Base-by-base conservation (phyloP, 1,284 basidiomycete genomes). In the Apiotrichum akiyoshidainum region DNA sequence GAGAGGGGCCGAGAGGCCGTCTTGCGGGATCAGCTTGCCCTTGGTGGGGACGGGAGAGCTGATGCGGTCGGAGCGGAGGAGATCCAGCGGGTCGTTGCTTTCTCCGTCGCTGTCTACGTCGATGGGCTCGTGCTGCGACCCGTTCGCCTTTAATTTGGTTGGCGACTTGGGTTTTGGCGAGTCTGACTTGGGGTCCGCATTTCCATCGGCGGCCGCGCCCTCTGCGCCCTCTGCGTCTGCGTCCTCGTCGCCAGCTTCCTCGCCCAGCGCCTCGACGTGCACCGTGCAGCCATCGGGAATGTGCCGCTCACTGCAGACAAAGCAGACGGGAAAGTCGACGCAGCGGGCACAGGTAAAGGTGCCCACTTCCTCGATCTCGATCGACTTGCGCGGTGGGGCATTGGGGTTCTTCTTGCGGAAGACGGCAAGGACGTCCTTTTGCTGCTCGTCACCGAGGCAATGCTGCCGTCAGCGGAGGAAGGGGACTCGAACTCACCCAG, bases 261-360 rank as follows among this genome's bases (percentile, higher is more conserved):
- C 26, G 6, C 16, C 26, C 26, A 17, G 33, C 2, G 6, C 16
- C 26, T 31, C 33, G 22, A 47, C 13, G 17, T 10, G 17, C 12
- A 16, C 46, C 2, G 34, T 26, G 9, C 17, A 10, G n/a, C 33
- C 21, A 11, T 19, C 13, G 17, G 45, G 21, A 5, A 49, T 37
- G 21, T 54, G 52, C 3, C 46, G n/a, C 71, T 83, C 37, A n/a
- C 68, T 81, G 76, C 90, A 92, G 13, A 83, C 82, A 81, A 92
- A 86, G 73, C 90, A 92, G n/a, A 83, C 75, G 13, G 86, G 86
- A 16, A 85, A 86, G 65, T 86, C 87, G 68, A 81, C 82, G 70
- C 91, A 93, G n/a, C 83, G 78, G 22, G 84, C 83, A 69, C 91
- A 93, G 33, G 87, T 79, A 68, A 91, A 93, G 60, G 88, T 85